A percentile compares a stretch with the other conserved stretches of the same genome.
Conservation (phyloP, 2,329 filamentous ascomycete genomes). For the Aciculosporium take region DNA sequence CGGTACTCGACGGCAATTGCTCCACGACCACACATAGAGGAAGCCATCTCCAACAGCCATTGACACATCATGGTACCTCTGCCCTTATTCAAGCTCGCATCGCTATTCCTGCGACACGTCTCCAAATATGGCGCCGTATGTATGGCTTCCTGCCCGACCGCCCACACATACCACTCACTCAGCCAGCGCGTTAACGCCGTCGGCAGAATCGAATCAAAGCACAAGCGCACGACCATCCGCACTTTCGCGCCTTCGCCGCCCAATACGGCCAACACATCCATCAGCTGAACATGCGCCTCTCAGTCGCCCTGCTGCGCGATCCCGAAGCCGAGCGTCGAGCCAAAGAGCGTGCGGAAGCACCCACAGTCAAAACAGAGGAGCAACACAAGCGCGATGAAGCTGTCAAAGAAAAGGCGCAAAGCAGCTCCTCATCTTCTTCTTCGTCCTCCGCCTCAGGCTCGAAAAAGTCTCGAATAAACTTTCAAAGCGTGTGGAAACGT, state of each 20-base stretch:
- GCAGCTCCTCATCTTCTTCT: neutral
- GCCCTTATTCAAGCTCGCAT: conserved; percentile 52
- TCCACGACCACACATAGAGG: neutral
- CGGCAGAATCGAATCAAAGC: conserved; percentile 49
- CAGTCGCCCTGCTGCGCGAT: conserved; percentile 45
- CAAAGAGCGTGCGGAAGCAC: conserved; percentile 47
- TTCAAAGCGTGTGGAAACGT: conserved; percentile 44
- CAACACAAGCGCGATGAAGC: conserved; percentile 41
- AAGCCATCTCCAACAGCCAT: neutral
- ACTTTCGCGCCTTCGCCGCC: conserved; percentile 46
- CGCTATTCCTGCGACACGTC: conserved; percentile 49
- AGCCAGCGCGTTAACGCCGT: conserved; percentile 8
- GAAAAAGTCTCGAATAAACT: conserved; percentile 15
- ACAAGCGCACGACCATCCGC: conserved; percentile 49
- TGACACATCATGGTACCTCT: conserved; percentile 42
- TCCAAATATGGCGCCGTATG: conserved; percentile 57
- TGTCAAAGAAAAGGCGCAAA: conserved; percentile 23
- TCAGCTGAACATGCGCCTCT: conserved; percentile 52
- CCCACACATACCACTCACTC: neutral
- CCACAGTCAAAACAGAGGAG: conserved; percentile 51
- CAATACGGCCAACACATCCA: conserved; percentile 49
- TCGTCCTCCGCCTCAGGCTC: neutral
- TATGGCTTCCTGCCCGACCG: conserved; percentile 4
- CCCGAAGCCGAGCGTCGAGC: conserved; percentile 41
- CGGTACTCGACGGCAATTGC: neutral